phyloP scores from a whole-genome alignment of 1,139 yeast genomes.

The Saccharomycopsis crataegensis region DNA sequence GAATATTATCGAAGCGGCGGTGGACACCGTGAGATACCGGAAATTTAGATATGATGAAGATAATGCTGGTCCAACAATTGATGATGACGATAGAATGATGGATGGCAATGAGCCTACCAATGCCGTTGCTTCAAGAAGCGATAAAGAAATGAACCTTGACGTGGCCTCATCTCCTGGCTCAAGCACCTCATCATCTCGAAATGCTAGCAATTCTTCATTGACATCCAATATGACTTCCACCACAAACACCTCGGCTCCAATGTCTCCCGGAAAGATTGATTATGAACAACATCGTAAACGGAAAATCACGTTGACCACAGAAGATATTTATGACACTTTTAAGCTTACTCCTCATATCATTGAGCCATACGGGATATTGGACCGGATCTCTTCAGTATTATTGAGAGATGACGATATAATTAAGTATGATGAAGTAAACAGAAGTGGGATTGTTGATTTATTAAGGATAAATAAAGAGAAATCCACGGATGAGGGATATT shows the following conservation, averaged over 20 bases:
- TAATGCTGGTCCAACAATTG: neutral
- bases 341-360: conserved; percentile 58
- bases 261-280: conserved; percentile 4
- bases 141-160: neutral
- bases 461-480: conserved; percentile 20
- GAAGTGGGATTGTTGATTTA: conserved; percentile 33
- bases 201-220: neutral
- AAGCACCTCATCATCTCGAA: neutral
- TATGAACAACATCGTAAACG: conserved; percentile 25
- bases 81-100: too few relatives aligned
- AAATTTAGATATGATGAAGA: conserved; percentile 5
- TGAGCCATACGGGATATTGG: conserved; percentile 58
- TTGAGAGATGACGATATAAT: conserved; percentile 51
- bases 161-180: neutral
- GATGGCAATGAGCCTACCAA: too few relatives aligned
- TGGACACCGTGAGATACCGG: conserved; percentile 62
- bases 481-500: neutral
- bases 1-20: conserved; percentile 64
- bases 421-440: conserved; percentile 36
- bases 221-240: neutral
- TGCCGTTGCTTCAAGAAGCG: neutral
- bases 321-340: conserved; percentile 58
- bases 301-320: conserved; percentile 46
- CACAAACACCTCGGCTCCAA: conserved; percentile 13
- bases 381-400: conserved; percentile 44